Percentiles rank a stretch among this genome's conserved stretches.
Conservation (phyloP, 108 stramenopile species). For the Pseudonitzschia delicatissima region DNA sequence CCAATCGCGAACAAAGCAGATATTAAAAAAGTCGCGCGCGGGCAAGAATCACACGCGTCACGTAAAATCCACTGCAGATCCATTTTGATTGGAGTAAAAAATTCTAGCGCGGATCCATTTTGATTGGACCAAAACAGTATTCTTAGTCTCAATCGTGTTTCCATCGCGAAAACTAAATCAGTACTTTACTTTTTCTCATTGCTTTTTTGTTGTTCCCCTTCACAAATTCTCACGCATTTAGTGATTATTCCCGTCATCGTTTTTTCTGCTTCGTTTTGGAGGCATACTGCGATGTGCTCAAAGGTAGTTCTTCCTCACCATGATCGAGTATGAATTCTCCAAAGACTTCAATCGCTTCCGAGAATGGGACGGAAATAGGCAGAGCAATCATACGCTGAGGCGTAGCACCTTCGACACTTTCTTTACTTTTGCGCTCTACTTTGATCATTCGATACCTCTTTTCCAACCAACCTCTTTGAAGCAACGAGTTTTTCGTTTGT, state of each 20-base stretch:
- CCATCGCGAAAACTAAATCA: too few relatives aligned
- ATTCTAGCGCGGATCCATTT: too few relatives aligned
- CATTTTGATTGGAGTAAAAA: too few relatives aligned
- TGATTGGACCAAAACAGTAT: too few relatives aligned
- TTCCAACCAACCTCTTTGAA: slow-evolving; percentile 47
- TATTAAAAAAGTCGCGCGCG: too few relatives aligned
- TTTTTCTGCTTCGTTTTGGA: slow-evolving; percentile 10
- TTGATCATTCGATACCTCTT: slow-evolving; percentile 66
- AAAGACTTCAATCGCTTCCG: not conserved
- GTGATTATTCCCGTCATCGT: not conserved
- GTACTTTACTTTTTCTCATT: too few relatives aligned
- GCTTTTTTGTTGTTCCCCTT: too few relatives aligned
- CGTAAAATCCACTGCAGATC: too few relatives aligned
- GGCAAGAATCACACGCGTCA: too few relatives aligned
- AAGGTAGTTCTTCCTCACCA: slow-evolving; percentile 28
- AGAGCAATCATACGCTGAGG: slow-evolving; percentile 38
- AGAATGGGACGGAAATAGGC: slow-evolving; percentile 35
- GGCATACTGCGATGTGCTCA: slow-evolving; percentile 36
- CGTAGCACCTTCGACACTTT: not conserved
- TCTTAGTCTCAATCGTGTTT: too few relatives aligned
- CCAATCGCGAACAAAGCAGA: too few relatives aligned
- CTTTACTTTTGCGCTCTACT: slow-evolving; percentile 14
- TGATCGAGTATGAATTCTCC: slow-evolving; percentile 2
- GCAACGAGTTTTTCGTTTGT: slow-evolving; percentile 45
- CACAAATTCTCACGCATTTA: too few relatives aligned